Evolutionary conservation across 2,329 filamentous ascomycete genomes (phyloP).

Genomic region (Paracoccidioides lutzii): DNA sequence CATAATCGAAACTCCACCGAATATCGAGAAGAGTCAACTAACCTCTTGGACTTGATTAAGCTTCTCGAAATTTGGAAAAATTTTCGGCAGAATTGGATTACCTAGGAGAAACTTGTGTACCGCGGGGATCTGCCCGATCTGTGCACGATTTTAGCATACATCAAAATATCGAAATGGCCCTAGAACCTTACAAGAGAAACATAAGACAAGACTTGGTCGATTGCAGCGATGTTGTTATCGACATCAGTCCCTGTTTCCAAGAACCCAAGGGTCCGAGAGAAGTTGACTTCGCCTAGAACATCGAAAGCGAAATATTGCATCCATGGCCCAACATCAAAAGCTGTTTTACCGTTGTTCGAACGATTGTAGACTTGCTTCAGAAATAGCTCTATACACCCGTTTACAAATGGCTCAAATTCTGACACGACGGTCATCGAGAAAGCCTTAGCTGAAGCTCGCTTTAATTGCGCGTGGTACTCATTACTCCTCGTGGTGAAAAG

Average conservation of each 20-base stretch:
- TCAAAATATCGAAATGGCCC: not conserved
- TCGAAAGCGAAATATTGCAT: slow-evolving; percentile 15
- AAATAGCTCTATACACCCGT: slow-evolving; percentile 11
- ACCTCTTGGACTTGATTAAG: not conserved
- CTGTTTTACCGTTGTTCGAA: not conserved
- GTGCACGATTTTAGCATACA: not conserved
- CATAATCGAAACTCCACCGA: not conserved
- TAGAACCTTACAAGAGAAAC: not conserved
- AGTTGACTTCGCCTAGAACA: slow-evolving; percentile 16
- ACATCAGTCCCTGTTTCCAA: slow-evolving; percentile 7
- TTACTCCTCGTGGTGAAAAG: not conserved
- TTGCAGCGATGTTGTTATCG: not conserved
- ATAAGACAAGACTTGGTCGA: not conserved
- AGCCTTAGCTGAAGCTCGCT: slow-evolving; percentile 5
- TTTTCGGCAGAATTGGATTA: not conserved
- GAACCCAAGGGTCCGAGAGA: slow-evolving; percentile 20
- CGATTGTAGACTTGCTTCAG: slow-evolving; percentile 3
- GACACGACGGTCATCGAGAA: slow-evolving; percentile 12
- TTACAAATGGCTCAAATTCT: slow-evolving; percentile 13
- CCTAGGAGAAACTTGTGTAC: not conserved
- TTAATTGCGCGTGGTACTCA: not conserved
- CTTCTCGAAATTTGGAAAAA: not conserved
- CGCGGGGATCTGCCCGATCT: not conserved
- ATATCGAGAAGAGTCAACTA: not conserved
- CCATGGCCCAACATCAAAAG: slow-evolving; percentile 4